Evolutionary conservation across 2,329 filamentous ascomycete species (phyloP).

Genomic region (Ophiocordyceps robertsii): DNA sequence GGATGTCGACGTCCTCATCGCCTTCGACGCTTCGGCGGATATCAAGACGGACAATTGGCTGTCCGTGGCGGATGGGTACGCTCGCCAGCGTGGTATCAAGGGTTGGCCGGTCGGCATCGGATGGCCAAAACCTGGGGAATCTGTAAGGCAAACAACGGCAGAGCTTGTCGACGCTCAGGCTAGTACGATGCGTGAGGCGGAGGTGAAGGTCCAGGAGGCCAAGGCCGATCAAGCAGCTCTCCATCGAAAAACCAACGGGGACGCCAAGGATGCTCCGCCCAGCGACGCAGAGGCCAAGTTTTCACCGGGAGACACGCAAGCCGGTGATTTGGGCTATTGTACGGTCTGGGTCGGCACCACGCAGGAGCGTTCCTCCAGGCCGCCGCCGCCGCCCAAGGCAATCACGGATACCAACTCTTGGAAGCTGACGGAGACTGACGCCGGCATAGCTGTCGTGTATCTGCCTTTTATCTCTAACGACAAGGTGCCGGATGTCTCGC

Average conservation of each 20-base stretch:
- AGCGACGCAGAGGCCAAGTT: constrained; percentile 21
- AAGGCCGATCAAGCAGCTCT: constrained; percentile 28
- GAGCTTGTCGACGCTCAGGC: constrained; percentile 56
- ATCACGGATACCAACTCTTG: constrained; percentile 53
- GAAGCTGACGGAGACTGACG: constrained; percentile 55
- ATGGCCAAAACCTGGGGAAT: constrained; percentile 59
- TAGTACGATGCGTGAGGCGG: constrained; percentile 43
- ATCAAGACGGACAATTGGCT: constrained; percentile 95
- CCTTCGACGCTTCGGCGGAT: constrained; percentile 90
- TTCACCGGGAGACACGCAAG: constrained; percentile 27
- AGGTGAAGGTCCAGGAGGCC: constrained; percentile 50
- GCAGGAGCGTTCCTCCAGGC: constrained; percentile 50
- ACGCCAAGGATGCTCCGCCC: constrained; percentile 8
- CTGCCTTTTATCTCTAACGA: constrained; percentile 79
- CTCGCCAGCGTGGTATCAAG: constrained; percentile 75
- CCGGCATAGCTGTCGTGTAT: constrained; percentile 82
- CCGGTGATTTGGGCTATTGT: constrained; percentile 70
- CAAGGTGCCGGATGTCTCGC: constrained; percentile 69
- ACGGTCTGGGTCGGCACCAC: constrained; percentile 89
- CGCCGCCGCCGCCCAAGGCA: constrained; percentile 36
- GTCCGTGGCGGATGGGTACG: constrained; percentile 85
- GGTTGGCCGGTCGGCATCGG: constrained; percentile 94
- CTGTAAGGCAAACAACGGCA: constrained; percentile 43
- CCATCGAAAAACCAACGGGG: constrained; percentile 11
- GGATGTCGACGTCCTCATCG: constrained; percentile 77